A percentile compares a stretch with the other conserved stretches of the same genome.
These are phyloP conservation scores for Blastocystis sp. DNA, from an alignment of 352 stramenopile genomes.

Conservation along the genomic window DNA sequence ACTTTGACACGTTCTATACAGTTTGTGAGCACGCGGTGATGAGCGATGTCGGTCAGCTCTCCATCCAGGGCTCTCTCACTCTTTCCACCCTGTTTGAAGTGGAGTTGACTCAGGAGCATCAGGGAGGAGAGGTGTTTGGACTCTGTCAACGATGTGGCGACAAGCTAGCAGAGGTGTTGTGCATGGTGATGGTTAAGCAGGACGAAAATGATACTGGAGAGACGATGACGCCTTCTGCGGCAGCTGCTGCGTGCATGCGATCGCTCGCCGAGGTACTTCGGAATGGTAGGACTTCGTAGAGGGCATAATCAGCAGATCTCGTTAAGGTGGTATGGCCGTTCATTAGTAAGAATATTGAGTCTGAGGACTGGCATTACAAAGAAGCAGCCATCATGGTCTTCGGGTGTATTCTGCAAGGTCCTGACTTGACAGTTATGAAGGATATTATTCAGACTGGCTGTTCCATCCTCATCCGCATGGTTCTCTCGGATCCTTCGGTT, in stretches of 20 bases:
- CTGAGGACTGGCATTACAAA: slow-evolving; percentile 27
- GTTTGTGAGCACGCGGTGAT: neutral
- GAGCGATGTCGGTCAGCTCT: neutral
- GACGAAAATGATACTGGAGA: slow-evolving; percentile 29
- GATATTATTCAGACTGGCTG: neutral
- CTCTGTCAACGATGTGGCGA: neutral
- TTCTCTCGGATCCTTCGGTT: neutral
- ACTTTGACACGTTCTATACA: slow-evolving; percentile 1
- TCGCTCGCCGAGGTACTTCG: neutral
- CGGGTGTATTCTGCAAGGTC: slow-evolving; percentile 13
- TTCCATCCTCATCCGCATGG: slow-evolving; percentile 10
- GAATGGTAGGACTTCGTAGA: neutral
- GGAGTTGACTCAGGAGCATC: neutral
- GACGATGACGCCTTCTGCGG: slow-evolving; percentile 25
- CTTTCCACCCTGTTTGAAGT: neutral
- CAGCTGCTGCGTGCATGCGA: slow-evolving; percentile 12
- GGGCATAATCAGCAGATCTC: neutral
- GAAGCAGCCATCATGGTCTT: slow-evolving; percentile 54
- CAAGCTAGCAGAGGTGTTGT: slow-evolving; percentile 2
- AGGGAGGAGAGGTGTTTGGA: neutral
- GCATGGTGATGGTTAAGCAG: neutral
- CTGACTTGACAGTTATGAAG: neutral
- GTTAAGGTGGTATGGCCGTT: slow-evolving; percentile 47
- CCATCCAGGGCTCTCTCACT: neutral
- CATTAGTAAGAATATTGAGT: slow-evolving; percentile 9